phyloP scores from a whole-genome alignment of 257 asterid genomes.

The Solanum paucissectum region DNA sequence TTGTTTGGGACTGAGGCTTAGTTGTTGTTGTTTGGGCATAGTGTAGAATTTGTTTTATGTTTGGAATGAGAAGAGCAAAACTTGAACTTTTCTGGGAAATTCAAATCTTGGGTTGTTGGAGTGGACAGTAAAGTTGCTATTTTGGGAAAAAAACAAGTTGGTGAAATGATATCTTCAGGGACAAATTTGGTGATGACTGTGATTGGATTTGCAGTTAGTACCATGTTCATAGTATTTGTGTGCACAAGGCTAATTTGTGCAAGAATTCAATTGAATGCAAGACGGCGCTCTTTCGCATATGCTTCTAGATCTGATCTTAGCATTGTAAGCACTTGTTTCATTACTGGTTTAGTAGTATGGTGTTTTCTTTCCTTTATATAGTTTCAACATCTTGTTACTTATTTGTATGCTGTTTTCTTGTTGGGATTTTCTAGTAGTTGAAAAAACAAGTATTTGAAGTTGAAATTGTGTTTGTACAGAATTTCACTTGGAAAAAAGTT shows the following conservation, averaged over 20 bases:
- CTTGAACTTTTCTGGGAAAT: conserved; percentile 8
- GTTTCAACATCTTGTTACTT: not conserved
- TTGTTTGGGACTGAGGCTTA: not conserved
- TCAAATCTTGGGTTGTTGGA: conserved; percentile 5
- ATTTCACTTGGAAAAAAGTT: not conserved
- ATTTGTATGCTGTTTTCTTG: not conserved
- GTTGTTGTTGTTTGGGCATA: not conserved
- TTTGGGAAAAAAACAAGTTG: conserved; percentile 1
- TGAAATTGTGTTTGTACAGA: not conserved
- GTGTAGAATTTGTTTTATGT: not conserved
- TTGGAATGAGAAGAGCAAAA: conserved; percentile 11
- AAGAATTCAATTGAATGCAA: conserved; percentile 47
- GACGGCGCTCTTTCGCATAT: conserved; percentile 32
- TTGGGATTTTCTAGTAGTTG: not conserved
- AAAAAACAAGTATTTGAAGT: not conserved
- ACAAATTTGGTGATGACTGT: conserved; percentile 82
- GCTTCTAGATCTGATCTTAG: conserved; percentile 61
- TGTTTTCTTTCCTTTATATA: not conserved
- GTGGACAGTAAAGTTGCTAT: conserved; percentile 4
- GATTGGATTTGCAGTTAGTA: conserved; percentile 71
- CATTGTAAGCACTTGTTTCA: conserved; percentile 40
- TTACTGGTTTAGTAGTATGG: not conserved
- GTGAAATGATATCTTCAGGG: conserved; percentile 46
- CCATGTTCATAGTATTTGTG: conserved; percentile 67
- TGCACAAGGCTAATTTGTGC: conserved; percentile 82